These are phyloP conservation scores for Botrytis cinerea DNA, from an alignment of 2,329 filamentous ascomycete species.

Conservation along the genomic window DNA sequence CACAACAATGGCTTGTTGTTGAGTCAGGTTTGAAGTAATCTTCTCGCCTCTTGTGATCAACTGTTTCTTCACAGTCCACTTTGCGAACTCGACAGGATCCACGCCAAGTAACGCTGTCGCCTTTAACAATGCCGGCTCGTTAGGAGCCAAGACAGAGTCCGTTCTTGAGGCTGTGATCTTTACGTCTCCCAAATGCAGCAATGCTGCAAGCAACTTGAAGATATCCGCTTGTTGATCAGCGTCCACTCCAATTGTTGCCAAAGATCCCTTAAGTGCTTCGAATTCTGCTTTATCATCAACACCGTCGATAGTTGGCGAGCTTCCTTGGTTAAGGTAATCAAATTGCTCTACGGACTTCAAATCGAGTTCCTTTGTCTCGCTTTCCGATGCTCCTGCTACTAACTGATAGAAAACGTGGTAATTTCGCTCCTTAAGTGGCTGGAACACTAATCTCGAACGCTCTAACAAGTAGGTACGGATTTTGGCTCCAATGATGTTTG, in stretches of 20 bases:
- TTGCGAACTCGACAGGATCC: constrained; percentile 81
- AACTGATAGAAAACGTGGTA: constrained; percentile 99
- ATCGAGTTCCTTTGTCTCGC: constrained; percentile 76
- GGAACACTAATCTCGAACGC: constrained; percentile 93
- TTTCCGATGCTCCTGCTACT: constrained; percentile 84
- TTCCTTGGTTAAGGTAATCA: constrained; percentile 94
- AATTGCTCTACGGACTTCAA: constrained; percentile 86
- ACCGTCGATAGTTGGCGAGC: constrained; percentile 85
- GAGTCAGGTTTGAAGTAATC: constrained; percentile 92
- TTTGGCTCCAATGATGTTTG: constrained; percentile 96
- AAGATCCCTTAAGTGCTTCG: constrained; percentile 79
- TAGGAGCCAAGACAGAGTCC: constrained; percentile 78
- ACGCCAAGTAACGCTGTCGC: constrained; percentile 88
- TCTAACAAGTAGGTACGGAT: constrained; percentile 96
- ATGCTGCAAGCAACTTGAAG: constrained; percentile 84
- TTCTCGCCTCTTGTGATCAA: constrained; percentile 94
- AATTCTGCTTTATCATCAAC: constrained; percentile 97
- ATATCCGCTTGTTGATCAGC: constrained; percentile 76
- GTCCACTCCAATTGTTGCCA: constrained; percentile 84
- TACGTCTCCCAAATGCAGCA: constrained; percentile 93
- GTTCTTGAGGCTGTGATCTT: constrained; percentile 90
- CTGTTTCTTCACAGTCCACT: constrained; percentile 99
- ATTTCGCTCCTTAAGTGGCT: constrained; percentile 95
- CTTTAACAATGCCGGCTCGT: constrained; percentile 78
- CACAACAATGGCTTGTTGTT: constrained; percentile 91